Conservation (phyloP, 2,329 filamentous ascomycete genomes). For the Curvularia eragrostidis region DNA sequence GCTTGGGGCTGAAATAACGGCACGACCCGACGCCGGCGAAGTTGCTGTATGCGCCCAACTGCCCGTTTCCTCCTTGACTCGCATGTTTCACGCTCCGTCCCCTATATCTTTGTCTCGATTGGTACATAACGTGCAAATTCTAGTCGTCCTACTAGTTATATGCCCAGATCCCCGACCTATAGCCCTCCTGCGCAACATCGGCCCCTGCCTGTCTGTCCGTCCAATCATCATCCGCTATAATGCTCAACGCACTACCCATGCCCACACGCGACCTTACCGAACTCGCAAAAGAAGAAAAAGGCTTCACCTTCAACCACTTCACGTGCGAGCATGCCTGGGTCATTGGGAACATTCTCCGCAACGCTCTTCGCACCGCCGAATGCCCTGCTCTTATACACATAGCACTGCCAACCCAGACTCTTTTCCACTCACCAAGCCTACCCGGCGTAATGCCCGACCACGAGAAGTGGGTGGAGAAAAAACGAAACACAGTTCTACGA, state of each 20-base stretch:
- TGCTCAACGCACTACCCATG: slow-evolving; percentile 38
- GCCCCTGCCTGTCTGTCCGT: slow-evolving; percentile 4
- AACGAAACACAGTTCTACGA: slow-evolving; percentile 73
- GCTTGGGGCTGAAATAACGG: slow-evolving; percentile 16
- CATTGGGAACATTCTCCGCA: slow-evolving; percentile 69
- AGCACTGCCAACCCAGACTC: slow-evolving; percentile 65
- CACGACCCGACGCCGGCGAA: slow-evolving; percentile 15
- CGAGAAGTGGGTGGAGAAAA: slow-evolving; percentile 67
- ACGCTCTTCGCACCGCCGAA: slow-evolving; percentile 63
- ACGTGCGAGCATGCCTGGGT: slow-evolving; percentile 69
- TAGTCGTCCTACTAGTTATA: slow-evolving; percentile 11
- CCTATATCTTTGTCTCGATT: slow-evolving; percentile 8
- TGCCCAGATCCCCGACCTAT: slow-evolving; percentile 13
- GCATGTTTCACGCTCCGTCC: slow-evolving; percentile 10
- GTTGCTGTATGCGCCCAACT: slow-evolving; percentile 5
- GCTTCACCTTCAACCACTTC: slow-evolving; percentile 62
- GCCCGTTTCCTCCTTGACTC: slow-evolving; percentile 7
- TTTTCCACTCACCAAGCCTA: slow-evolving; percentile 75
- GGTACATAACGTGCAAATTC: slow-evolving; percentile 6
- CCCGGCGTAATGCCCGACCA: slow-evolving; percentile 74
- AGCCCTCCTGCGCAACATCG: not conserved
- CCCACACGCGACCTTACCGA: slow-evolving; percentile 48
- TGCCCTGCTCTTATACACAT: slow-evolving; percentile 69
- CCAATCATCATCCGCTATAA: slow-evolving; percentile 11
- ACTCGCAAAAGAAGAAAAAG: slow-evolving; percentile 52